Evolutionary conservation across 208 protist species (phyloP), one percentile per base, ranked within the genome.

Genomic region (Acanthamoeba triangularis): DNA sequence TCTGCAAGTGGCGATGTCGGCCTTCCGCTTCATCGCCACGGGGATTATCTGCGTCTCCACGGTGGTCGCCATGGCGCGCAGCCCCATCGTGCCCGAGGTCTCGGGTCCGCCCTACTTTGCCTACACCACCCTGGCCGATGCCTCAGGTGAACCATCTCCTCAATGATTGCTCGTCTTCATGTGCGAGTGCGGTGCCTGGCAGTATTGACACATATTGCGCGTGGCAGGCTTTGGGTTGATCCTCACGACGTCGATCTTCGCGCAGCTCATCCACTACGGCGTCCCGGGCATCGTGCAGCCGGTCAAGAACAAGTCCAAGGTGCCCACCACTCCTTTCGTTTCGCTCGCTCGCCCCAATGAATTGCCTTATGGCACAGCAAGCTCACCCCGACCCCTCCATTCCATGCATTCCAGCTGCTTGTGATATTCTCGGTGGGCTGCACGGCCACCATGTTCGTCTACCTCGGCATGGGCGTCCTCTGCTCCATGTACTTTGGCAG

Each of bases 161-260:
- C 59, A 8, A 30, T n/a, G 11, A 8, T 65, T n/a, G 23, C 2
- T n/a, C n/a, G n/a, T 1, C 1, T 56, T 6, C 8, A 13, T 56
- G 52, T 56, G 10, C 52, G 52, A 1, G 52, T 56, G 52, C 16
- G n/a, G n/a, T n/a, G n/a, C 41, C 4, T 1, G 4, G 41, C 41
- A 44, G 41, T 44, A 6, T 14, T 61, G 54, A 23, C 18, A 25
- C 20, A 25, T 3, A 61, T 61, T 10, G 54, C 3, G 13, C n/a
- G 67, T 11, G 7, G 69, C 23, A 78, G 69, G 69, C 14, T 78
- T 78, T 11, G 69, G 69, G 30, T 25, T 78, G 69, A 78, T 78
- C 69, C 69, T 78, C 35, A 78, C 69, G n/a, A 41, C 69, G 23
- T 78, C 69, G 69, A 78, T 78, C 69, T 78, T 78, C n/a, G 69